Base-by-base conservation (phyloP, 2,329 filamentous ascomycete genomes). In the Leptosphaerulina australis region DNA sequence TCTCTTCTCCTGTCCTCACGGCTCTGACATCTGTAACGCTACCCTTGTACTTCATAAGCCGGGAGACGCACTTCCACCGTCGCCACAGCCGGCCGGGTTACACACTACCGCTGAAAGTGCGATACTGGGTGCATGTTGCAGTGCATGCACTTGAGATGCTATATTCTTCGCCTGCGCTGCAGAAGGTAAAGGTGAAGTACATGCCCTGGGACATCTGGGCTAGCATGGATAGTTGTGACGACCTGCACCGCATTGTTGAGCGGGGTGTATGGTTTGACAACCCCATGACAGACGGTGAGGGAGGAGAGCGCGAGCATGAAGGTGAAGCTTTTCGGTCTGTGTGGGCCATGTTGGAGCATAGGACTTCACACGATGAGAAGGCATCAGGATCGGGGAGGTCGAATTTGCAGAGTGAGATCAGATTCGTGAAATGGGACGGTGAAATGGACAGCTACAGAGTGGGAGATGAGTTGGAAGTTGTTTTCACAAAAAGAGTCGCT, bases 171-270 rank as follows among this genome's bases (percentile, higher is more conserved):
- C 14, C 58, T 0, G 33, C 53, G 2, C 45, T 71, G 1, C 36
- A 60, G 6, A 48, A 66, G 24, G 62, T 72, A 14, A 33, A 53
- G 1, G 43, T 72, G 33, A 63, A 63, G 33, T 71, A 72, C 34
- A 60, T 64, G 39, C 67, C 70, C 4, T 65, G 60, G 52, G 65
- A 72, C 41, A 64, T 70, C 12, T 72, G 67, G 69, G 69, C 69
- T 12, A 60, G 56, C 21, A 68, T 73, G 66, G 67, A 70, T 35
- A 67, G 66, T 1, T 56, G 55, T 0, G 68, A 71, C 26, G 56
- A 70, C 17, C 44, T 72, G 43, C 25, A 38, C 8, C 55, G 64
- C 18, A 65, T 72, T 28, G 58, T 56, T 2, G 51, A 63, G 33
- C 43, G 53, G 5, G 70, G 69, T 0, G 53, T 72, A 1, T 71